These are phyloP conservation scores for Candida sanyaensis DNA, from an alignment of 1,139 yeast species.

Conservation along the genomic window DNA sequence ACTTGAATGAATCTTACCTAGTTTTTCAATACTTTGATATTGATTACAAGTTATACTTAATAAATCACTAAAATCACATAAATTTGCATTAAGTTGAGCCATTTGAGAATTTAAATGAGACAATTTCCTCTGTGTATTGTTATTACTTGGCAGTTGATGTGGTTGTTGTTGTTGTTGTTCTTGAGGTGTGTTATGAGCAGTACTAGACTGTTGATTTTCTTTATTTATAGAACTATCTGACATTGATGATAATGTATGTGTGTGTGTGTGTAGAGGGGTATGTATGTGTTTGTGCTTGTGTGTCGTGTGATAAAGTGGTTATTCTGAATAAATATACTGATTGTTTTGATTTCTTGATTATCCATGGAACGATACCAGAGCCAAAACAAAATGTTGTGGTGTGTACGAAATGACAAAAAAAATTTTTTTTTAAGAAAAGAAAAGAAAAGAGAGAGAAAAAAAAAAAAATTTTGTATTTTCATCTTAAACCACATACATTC, in stretches of 20 bases:
- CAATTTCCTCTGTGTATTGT: slow-evolving; percentile 45
- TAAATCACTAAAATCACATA: slow-evolving; percentile 57
- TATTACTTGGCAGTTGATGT: background rate
- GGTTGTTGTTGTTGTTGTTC: background rate
- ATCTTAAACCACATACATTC: background rate
- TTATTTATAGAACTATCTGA: background rate
- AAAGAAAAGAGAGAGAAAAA: background rate
- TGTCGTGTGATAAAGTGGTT: background rate
- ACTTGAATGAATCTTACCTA: slow-evolving; percentile 65
- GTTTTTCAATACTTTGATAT: slow-evolving; percentile 53
- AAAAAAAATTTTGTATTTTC: background rate
- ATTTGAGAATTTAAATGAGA: slow-evolving; percentile 64
- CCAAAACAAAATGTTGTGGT: background rate
- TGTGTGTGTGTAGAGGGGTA: too few relatives aligned
- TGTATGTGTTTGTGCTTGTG: too few relatives aligned
- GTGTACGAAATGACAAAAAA: too few relatives aligned
- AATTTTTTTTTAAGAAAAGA: background rate
- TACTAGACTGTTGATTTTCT: background rate
- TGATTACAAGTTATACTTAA: slow-evolving; percentile 57
- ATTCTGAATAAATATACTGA: too few relatives aligned
- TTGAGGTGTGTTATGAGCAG: background rate
- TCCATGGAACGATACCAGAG: background rate
- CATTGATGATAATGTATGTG: background rate
- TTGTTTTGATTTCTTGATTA: background rate
- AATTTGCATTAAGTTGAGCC: slow-evolving; percentile 61